A percentile compares a stretch with the other conserved stretches of the same genome.
phyloP scores from a whole-genome alignment of 495 filamentous ascomycete genomes.

The Neurospora discreta region DNA sequence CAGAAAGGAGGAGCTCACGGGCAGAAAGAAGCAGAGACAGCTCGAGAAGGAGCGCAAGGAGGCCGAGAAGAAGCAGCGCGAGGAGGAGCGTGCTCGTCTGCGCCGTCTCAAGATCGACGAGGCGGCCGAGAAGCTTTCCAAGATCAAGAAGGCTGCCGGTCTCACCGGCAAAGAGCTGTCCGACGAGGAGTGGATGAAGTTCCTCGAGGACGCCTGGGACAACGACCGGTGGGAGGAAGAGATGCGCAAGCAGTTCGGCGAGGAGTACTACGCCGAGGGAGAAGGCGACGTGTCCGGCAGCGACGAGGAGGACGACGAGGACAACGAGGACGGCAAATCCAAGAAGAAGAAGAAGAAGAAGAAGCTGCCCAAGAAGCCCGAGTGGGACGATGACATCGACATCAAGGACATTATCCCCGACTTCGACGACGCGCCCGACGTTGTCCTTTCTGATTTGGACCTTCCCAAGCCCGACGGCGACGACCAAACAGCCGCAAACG shows the following conservation, averaged over 20 bases:
- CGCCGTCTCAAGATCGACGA: slow-evolving; percentile 82
- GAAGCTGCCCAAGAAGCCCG: slow-evolving; percentile 74
- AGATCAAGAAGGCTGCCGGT: slow-evolving; percentile 81
- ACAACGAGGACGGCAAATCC: slow-evolving; percentile 7
- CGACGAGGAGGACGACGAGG: slow-evolving; percentile 27
- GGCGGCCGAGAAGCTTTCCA: slow-evolving; percentile 65
- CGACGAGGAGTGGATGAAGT: slow-evolving; percentile 65
- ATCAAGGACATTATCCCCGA: slow-evolving; percentile 86
- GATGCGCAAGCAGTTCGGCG: slow-evolving; percentile 77
- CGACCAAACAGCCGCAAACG: slow-evolving; percentile 24
- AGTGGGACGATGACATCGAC: slow-evolving; percentile 94
- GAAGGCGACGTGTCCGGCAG: slow-evolving; percentile 37
- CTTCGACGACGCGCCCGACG: slow-evolving; percentile 53
- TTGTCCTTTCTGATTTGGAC: slow-evolving; percentile 45
- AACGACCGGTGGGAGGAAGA: slow-evolving; percentile 78
- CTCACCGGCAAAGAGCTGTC: slow-evolving; percentile 55
- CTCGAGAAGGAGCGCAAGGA: slow-evolving; percentile 66
- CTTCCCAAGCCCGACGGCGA: slow-evolving; percentile 31
- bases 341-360: slow-evolving; percentile 24
- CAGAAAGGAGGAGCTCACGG: slow-evolving; percentile 66
- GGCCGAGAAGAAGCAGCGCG: slow-evolving; percentile 60
- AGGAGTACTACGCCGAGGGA: slow-evolving; percentile 70
- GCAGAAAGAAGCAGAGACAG: slow-evolving; percentile 65
- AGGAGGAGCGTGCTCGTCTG: slow-evolving; percentile 72
- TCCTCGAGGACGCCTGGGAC: slow-evolving; percentile 80